A percentile compares a stretch with the other conserved stretches of the same genome.
Conservation (phyloP, 805 yeast species). For the Wickerhamiella galacta region DNA sequence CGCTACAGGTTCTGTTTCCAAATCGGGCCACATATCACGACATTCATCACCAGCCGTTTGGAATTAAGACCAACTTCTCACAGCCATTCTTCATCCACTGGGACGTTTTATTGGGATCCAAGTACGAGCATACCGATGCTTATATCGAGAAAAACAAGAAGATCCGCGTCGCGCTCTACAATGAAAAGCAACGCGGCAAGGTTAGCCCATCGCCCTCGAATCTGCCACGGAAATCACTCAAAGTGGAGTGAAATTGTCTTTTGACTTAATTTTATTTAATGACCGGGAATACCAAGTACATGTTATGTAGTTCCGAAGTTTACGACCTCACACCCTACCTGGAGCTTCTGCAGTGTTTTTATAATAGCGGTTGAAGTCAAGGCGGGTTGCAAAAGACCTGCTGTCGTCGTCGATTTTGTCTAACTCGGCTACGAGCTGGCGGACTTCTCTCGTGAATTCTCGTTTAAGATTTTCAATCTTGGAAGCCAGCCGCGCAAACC, state of each 20-base stretch:
- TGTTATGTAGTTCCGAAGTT: no score
- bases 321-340: no score
- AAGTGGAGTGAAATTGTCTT: no score
- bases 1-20: slow-evolving; percentile 81
- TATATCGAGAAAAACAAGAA: slow-evolving; percentile 50
- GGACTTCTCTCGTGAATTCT: slow-evolving; percentile 14
- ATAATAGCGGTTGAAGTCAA: slow-evolving; percentile 24
- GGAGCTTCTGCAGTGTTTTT: neutral
- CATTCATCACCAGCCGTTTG: slow-evolving; percentile 93
- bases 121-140: slow-evolving; percentile 47
- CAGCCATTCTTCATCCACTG: slow-evolving; percentile 95
- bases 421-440: slow-evolving; percentile 14
- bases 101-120: slow-evolving; percentile 63
- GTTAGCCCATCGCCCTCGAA: no score
- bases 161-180: slow-evolving; percentile 51
- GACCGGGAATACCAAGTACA: no score
- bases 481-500: neutral
- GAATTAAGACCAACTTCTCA: slow-evolving; percentile 79
- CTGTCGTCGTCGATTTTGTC: slow-evolving; percentile 21
- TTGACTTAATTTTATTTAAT: no score
- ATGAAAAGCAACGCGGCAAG: slow-evolving; percentile 28
- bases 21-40: slow-evolving; percentile 93
- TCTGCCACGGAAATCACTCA: no score
- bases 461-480: slow-evolving; percentile 2
- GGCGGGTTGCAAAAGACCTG: slow-evolving; percentile 21